Evolutionary conservation across 2,329 filamentous ascomycete species (phyloP), one percentile per base, ranked within the genome.

Genomic region (Ambrosiella beaveri): DNA sequence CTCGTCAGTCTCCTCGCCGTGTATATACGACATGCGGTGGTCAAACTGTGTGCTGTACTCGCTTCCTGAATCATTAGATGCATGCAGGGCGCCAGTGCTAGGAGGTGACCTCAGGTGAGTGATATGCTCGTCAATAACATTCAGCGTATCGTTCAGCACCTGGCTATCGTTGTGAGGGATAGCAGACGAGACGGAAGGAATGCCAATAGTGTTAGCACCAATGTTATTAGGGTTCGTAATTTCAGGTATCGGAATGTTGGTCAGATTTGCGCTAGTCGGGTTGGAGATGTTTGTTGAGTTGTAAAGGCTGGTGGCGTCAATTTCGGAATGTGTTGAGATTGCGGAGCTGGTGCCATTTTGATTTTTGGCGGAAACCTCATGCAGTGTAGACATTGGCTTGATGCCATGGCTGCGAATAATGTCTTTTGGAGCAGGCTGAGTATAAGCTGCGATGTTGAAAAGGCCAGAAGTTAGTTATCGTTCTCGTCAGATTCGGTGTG

Each of bases 111-210:
- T 74, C 62, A 97, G 79, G 68, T 95, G 86, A 47, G 88, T 95
- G 64, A 97, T 95, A 67, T 96, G 91, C 70, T 97, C 91, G 68
- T 97, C 85, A 65, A 97, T 97, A 60, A 97, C 91, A 66, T 89
- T 95, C 56, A 97, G 73, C 0, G 91, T 96, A 68, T 97, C 90
- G 67, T 90, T 89, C 74, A 97, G 85, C 54, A 96, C 90, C 9
- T 87, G 85, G 66, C 71, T 78, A 56, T 79, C 73, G n/a, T 62
- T 56, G 27, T 53, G 58, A 39, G 64, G 81, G 73, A 61, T 73
- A 73, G 40, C n/a, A 19, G 44, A 50, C 61, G 75, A 57, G 7
- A 61, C 50, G 9, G 60, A 59, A 45, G 52, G 70, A 36, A 64
- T 59, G 17, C 59, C 59, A 39, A 57, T 56, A 39, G 56, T 58